Evolutionary conservation across 208 protist genomes (phyloP), one percentile per base, ranked within the genome.

Genomic region (Wallacemonas sp.): DNA sequence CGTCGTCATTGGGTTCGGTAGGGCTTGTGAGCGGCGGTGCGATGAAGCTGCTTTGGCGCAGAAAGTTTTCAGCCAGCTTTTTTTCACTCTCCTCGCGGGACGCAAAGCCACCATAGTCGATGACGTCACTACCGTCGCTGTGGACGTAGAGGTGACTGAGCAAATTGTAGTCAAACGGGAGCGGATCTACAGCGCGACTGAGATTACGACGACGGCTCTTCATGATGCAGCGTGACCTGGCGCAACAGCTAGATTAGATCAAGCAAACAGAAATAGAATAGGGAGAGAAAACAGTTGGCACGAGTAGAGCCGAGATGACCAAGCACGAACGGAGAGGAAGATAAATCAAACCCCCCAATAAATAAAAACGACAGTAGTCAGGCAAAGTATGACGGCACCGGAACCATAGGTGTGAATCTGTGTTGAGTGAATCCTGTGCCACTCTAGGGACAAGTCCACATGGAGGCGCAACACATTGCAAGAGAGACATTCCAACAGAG

Each of bases 131-230:
- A 36, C 82, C 84, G 26, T 93, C 75, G 8, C 75, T 76, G 49
- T 92, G 82, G 34, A 95, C 70, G 71, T 90, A 87, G 19, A 87
- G 67, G 54, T 78, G 75, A 41, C 86, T 87, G 15, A 91, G 71
- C 9, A 95, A 72, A 0, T 80, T 82, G 58, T 91, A 91, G 49
- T 91, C 75, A 42, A 93, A 93, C 1, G 82, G 72, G 1, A 63
- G 71, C 19, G 80, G 84, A 45, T 87, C 66, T 14, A 76, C 64
- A 67, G 65, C 59, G 36, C 77, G 36, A 73, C 36, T 36, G 24
- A 66, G 49, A 21, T 77, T 62, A 47, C 75, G 74, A 26, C 81
- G 79, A 33, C 80, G 78, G 15, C 66, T 65, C 65, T 95, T 91
- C 84, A 94, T 94, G 19, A 2, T 60, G 31, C 28, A 62, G 15